Conservation (phyloP, 2,329 filamentous ascomycete genomes). For the Aureobasidium sp. region DNA sequence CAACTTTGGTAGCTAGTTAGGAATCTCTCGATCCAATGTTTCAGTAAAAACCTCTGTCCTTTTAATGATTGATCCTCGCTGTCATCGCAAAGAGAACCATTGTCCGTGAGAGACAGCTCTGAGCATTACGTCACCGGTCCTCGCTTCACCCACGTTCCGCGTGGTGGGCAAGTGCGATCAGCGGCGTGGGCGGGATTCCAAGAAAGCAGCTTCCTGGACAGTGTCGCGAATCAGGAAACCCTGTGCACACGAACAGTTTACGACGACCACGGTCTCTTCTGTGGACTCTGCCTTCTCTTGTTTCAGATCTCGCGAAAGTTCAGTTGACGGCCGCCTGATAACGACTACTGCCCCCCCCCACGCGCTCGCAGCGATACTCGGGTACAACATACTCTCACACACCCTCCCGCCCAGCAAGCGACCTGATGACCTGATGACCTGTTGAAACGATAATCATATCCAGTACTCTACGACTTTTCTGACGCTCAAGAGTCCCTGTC, state of each 20-base stretch:
- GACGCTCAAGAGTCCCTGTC: slow-evolving; percentile 48
- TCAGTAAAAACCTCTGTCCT: no score
- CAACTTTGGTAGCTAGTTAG: no score
- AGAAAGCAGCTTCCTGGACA: slow-evolving; percentile 4
- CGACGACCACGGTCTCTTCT: neutral
- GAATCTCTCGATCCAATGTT: no score
- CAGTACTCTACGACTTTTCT: neutral
- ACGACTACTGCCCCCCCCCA: neutral
- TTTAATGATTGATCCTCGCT: no score
- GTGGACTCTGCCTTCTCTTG: neutral
- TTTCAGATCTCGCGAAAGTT: neutral
- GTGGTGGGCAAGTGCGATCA: slow-evolving; percentile 5
- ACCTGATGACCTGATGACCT: slow-evolving; percentile 12
- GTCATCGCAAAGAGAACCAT: no score
- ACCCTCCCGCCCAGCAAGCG: neutral
- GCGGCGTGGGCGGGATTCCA: slow-evolving; percentile 13
- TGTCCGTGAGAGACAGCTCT: no score
- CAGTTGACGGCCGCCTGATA: neutral
- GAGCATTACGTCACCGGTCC: neutral
- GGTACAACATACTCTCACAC: neutral
- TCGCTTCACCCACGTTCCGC: slow-evolving; percentile 7
- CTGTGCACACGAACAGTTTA: slow-evolving; percentile 3
- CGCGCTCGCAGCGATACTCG: neutral
- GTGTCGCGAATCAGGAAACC: neutral
- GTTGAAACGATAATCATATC: slow-evolving; percentile 5